These are phyloP conservation scores for Trametes sanguinea DNA, from an alignment of 768 basidiomycete genomes.

Conservation along the genomic window DNA sequence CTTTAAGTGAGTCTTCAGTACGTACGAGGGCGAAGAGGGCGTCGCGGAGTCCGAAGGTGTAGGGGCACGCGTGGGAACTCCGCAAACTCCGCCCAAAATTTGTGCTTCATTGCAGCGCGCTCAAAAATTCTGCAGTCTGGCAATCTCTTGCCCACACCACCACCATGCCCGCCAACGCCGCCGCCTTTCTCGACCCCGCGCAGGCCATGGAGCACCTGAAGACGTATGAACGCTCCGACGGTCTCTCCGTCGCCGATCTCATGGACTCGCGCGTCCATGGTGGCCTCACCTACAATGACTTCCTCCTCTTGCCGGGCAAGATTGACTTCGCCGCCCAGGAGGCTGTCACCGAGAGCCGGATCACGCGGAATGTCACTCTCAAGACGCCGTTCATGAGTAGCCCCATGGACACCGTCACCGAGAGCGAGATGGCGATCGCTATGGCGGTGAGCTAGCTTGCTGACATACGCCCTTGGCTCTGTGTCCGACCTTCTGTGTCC, in stretches of 20 bases:
- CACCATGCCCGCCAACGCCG: conserved; percentile 30
- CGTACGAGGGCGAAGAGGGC: not conserved
- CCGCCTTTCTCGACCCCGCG: conserved; percentile 60
- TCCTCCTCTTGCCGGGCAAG: conserved; percentile 91
- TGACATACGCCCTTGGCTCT: conserved; percentile 7
- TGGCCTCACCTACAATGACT: conserved; percentile 97
- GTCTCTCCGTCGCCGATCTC: conserved; percentile 80
- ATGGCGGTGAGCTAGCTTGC: conserved; percentile 69
- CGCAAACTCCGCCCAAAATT: conserved; percentile 9
- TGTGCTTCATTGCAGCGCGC: conserved; percentile 4
- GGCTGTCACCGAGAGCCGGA: conserved; percentile 79
- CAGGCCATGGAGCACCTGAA: conserved; percentile 76
- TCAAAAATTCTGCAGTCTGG: conserved; percentile 19
- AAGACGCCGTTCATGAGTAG: conserved; percentile 98
- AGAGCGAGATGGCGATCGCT: conserved; percentile 89
- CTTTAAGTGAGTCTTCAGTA: not conserved
- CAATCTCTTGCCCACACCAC: conserved; percentile 26
- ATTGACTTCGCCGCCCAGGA: conserved; percentile 88
- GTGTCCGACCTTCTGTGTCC: conserved; percentile 34
- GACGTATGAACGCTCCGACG: conserved; percentile 73
- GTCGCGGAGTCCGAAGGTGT: not conserved
- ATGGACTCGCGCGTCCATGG: conserved; percentile 87
- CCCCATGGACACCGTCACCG: conserved; percentile 99
- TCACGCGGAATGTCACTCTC: conserved; percentile 88
- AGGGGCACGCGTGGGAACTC: not conserved